A percentile compares a stretch with the other conserved stretches of the same genome.
Conservation (phyloP, 176 grass and related monocot genomes). For the Panicum miliaceum region DNA sequence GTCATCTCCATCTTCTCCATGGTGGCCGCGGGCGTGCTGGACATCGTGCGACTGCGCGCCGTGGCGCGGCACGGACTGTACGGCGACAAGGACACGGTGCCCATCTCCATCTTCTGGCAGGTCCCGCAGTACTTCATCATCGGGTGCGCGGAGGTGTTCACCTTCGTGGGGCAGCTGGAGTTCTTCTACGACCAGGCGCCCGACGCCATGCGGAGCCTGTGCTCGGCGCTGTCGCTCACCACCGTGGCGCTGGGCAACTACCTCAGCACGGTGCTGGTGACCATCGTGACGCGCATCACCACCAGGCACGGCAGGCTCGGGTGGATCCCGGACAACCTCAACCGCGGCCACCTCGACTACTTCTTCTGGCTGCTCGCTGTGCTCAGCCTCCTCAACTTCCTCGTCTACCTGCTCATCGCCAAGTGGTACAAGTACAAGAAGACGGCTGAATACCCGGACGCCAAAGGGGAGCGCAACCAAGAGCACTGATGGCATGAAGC, state of each 20-base stretch:
- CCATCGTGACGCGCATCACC: slow-evolving; percentile 56
- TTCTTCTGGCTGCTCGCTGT: slow-evolving; percentile 80
- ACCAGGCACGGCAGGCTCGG: slow-evolving; percentile 60
- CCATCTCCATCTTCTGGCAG: slow-evolving; percentile 90
- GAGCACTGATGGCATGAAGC: slow-evolving; percentile 17
- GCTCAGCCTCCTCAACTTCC: slow-evolving; percentile 72
- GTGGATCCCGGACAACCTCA: slow-evolving; percentile 89
- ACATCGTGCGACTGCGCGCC: slow-evolving; percentile 56
- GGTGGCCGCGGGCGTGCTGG: slow-evolving; percentile 69
- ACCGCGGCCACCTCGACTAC: slow-evolving; percentile 81
- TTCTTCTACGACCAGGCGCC: slow-evolving; percentile 98
- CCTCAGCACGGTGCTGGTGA: slow-evolving; percentile 80
- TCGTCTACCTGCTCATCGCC: slow-evolving; percentile 64
- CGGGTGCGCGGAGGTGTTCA: slow-evolving; percentile 78
- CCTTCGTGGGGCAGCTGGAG: slow-evolving; percentile 79
- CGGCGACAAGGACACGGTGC: slow-evolving; percentile 38
- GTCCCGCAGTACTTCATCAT: slow-evolving; percentile 86
- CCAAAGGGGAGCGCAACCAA: background rate
- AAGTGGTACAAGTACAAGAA: slow-evolving; percentile 89
- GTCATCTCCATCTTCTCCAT: slow-evolving; percentile 78
- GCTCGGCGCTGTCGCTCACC: slow-evolving; percentile 78
- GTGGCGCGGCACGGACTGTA: slow-evolving; percentile 53
- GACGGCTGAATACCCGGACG: slow-evolving; percentile 49
- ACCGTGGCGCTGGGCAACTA: slow-evolving; percentile 71
- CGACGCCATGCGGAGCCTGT: slow-evolving; percentile 83